A percentile compares a stretch with the other conserved stretches of the same genome.
phyloP scores from a whole-genome alignment of 2,329 filamentous ascomycete species.

The Ascochyta lentis region DNA sequence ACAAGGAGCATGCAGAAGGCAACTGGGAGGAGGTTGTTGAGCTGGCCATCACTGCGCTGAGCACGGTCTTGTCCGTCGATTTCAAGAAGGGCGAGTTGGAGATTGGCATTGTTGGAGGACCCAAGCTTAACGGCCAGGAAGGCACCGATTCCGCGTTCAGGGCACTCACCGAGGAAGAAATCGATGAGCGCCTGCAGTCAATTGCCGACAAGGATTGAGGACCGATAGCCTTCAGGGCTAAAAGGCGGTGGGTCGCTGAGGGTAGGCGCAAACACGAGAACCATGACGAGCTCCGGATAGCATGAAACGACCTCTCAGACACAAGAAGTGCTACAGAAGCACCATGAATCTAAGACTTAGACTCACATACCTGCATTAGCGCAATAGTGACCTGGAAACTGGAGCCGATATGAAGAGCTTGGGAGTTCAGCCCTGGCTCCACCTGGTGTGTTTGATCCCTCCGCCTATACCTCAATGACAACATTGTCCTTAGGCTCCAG shows the following conservation, averaged over 20 bases:
- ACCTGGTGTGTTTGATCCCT: constrained; percentile 42
- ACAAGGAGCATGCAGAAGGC: constrained; percentile 93
- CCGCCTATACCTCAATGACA: constrained; percentile 42
- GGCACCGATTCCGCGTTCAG: constrained; percentile 82
- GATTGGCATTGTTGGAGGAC: constrained; percentile 94
- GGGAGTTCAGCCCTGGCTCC: constrained; percentile 42
- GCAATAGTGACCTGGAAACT: constrained; percentile 38
- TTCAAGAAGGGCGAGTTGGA: constrained; percentile 99
- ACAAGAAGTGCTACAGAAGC: constrained; percentile 35
- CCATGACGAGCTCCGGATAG: constrained; percentile 36
- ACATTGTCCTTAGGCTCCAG: constrained; percentile 39
- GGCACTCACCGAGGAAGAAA: constrained; percentile 93
- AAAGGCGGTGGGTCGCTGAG: constrained; percentile 34
- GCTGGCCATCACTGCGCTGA: constrained; percentile 91
- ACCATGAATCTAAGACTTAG: constrained; percentile 43
- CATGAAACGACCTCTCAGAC: constrained; percentile 38
- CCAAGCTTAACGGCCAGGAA: constrained; percentile 80
- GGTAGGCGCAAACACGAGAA: constrained; percentile 28
- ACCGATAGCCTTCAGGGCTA: constrained; percentile 25
- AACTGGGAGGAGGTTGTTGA: constrained; percentile 98
- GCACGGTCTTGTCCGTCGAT: constrained; percentile 96
- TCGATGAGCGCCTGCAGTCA: constrained; percentile 95
- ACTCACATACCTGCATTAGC: constrained; percentile 43
- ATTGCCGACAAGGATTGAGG: constrained; percentile 97
- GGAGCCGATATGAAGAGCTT: constrained; percentile 20